Percentiles rank a stretch among this genome's conserved stretches.
Conservation (phyloP, 805 yeast genomes). For the Saccharomyces jurei region DNA sequence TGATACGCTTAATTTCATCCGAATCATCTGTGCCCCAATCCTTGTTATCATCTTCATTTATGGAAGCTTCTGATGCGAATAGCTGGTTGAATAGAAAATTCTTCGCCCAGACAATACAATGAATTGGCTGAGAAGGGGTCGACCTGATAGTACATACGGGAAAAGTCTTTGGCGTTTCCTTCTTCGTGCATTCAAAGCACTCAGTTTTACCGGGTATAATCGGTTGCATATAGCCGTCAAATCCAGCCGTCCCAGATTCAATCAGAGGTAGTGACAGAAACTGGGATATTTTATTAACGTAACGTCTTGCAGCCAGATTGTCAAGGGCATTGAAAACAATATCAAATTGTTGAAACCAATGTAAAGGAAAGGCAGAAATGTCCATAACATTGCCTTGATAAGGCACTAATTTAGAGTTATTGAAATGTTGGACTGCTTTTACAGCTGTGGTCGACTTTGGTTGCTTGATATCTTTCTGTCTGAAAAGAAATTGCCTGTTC, state of each 20-base stretch:
- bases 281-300: constrained; percentile 77
- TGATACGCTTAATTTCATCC: constrained; percentile 55
- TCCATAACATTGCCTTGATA: constrained; percentile 88
- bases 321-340: constrained; percentile 88
- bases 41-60: constrained; percentile 33
- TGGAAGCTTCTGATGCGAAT: constrained; percentile 45
- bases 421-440: constrained; percentile 70
- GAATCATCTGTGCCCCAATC: constrained; percentile 54
- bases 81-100: constrained; percentile 77
- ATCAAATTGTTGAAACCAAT: constrained; percentile 72
- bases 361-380: constrained; percentile 54
- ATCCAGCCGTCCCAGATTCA: constrained; percentile 95
- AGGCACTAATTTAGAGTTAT: constrained; percentile 57
- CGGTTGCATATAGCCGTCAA: constrained; percentile 89
- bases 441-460: constrained; percentile 82
- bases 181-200: constrained; percentile 87
- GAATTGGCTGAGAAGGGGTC: constrained; percentile 93
- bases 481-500: constrained; percentile 86
- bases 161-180: constrained; percentile 80
- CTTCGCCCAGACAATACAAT: constrained; percentile 96
- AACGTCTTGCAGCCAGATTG: constrained; percentile 83
- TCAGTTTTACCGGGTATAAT: constrained; percentile 75
- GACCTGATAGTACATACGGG: constrained; percentile 97
- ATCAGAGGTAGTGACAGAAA: constrained; percentile 67
- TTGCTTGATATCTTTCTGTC: constrained; percentile 82